Evolutionary conservation across 208 protist species (phyloP).

Genomic region (Acanthamoeba castellanii): DNA sequence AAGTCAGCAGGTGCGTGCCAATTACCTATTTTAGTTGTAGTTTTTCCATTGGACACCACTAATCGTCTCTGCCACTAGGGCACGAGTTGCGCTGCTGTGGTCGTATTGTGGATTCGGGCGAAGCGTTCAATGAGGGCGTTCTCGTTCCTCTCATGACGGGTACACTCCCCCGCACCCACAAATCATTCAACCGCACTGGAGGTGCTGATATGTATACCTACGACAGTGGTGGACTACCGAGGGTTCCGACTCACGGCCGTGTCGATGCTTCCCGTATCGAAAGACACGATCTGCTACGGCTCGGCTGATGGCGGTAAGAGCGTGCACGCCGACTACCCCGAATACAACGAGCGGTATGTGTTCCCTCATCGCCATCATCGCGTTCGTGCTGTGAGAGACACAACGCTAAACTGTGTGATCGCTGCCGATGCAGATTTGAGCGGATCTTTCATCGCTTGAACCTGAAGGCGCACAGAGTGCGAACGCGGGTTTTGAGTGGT

Average conservation of each 20-base stretch:
- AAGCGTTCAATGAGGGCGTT: slow-evolving; percentile 56
- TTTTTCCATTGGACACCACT: too few relatives aligned
- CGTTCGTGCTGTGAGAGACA: neutral
- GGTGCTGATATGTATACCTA: neutral
- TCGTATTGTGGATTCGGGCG: slow-evolving; percentile 44
- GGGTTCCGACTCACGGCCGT: slow-evolving; percentile 68
- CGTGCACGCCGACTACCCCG: slow-evolving; percentile 48
- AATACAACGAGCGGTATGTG: neutral
- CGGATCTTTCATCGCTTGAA: slow-evolving; percentile 54
- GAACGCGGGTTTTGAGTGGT: neutral
- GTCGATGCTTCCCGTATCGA: slow-evolving; percentile 62
- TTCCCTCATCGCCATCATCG: neutral
- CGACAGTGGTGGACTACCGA: slow-evolving; percentile 70
- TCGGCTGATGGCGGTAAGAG: slow-evolving; percentile 22
- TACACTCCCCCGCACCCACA: neutral
- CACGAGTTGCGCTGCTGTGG: slow-evolving; percentile 45
- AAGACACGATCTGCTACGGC: slow-evolving; percentile 68
- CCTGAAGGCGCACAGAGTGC: slow-evolving; percentile 28
- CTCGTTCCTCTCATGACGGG: slow-evolving; percentile 41
- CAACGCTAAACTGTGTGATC: neutral
- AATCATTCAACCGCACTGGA: neutral
- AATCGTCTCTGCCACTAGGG: neutral
- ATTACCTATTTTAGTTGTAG: neutral
- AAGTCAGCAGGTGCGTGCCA: slow-evolving; percentile 37
- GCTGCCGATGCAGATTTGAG: neutral